Evolutionary conservation across 192 early-diverging fungal species (phyloP), one percentile per base, ranked within the genome.

Genomic region (Umbelopsis vinacea): DNA sequence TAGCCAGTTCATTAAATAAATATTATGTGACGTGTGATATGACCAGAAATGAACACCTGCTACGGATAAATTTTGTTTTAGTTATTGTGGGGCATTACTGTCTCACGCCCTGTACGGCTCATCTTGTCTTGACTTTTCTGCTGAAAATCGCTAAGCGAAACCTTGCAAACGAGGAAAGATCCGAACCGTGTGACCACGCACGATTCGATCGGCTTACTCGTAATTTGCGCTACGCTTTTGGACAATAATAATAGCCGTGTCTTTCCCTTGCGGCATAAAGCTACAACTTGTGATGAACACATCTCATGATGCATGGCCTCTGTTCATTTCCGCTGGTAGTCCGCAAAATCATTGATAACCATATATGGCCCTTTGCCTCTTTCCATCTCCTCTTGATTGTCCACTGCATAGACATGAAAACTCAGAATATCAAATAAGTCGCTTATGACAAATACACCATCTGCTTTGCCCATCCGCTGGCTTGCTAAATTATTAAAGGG

Each of bases 301-400:
- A 12, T 43, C 40, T 43, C 40, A 43, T 50, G 48, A 50, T 50
- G 15, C 15, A n/a, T 17, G n/a, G 1, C 7, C 6, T 1, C 48
- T 50, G 19, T 50, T n/a, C 48, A 19, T 50, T 43, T 10, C 57
- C 57, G 57, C 24, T 63, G 26, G 11, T 26, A 35, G 29, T 63
- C 57, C 57, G 57, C 33, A 11, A 3, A 57, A 37, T 63, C 23
- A 33, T 63, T 63, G 57, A 63, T 63, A 35, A 63, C 57, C 19
- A 35, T 37, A 35, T 63, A 35, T 63, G 57, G 57, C 29, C 23
- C 17, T 63, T 37, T 63, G 6, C 8, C 57, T 63, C 29, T 37
- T 55, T 37, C 57, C 19, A 29, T 35, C 55, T 37, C 33, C 26
- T 17, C 57, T n/a, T 37, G 11, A 54, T 54, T 54, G 23, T 54